These are phyloP conservation scores for Solanum arcanum DNA, from an alignment of 257 asterid species.

Conservation along the genomic window DNA sequence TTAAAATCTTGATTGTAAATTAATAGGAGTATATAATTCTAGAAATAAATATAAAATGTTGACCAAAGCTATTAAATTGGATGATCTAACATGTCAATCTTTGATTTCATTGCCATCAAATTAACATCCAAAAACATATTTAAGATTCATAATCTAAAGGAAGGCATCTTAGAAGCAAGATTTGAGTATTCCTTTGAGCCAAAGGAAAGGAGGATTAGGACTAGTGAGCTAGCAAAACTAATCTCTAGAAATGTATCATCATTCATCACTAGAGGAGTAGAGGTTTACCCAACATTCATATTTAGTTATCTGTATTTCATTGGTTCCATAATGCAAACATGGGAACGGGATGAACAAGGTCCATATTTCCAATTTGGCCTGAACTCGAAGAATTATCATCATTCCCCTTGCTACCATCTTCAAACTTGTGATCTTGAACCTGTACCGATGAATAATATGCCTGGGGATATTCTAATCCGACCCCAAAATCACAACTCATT, in stretches of 20 bases:
- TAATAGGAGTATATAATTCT: background rate
- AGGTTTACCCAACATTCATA: background rate
- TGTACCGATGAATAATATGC: constrained; percentile 6
- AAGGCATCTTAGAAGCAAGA: background rate
- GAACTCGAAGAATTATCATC: constrained; percentile 1
- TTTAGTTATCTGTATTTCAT: background rate
- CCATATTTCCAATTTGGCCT: constrained; percentile 11
- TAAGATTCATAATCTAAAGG: background rate
- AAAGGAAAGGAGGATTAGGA: background rate
- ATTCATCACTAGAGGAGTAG: background rate
- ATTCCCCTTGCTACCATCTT: constrained; percentile 4
- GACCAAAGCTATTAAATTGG: background rate
- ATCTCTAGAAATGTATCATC: background rate
- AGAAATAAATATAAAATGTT: background rate
- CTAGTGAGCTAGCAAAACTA: background rate
- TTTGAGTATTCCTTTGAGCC: background rate
- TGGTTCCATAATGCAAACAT: constrained; percentile 61
- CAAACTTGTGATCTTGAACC: constrained; percentile 20
- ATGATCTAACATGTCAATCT: background rate
- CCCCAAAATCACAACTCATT: constrained; percentile 17
- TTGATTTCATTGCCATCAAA: background rate
- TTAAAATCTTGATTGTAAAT: background rate
- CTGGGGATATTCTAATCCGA: constrained; percentile 19
- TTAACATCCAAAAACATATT: background rate
- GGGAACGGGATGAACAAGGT: constrained; percentile 34